These are phyloP conservation scores for Hemileia vastatrix DNA, from an alignment of 1,284 basidiomycete genomes.

Conservation along the genomic window DNA sequence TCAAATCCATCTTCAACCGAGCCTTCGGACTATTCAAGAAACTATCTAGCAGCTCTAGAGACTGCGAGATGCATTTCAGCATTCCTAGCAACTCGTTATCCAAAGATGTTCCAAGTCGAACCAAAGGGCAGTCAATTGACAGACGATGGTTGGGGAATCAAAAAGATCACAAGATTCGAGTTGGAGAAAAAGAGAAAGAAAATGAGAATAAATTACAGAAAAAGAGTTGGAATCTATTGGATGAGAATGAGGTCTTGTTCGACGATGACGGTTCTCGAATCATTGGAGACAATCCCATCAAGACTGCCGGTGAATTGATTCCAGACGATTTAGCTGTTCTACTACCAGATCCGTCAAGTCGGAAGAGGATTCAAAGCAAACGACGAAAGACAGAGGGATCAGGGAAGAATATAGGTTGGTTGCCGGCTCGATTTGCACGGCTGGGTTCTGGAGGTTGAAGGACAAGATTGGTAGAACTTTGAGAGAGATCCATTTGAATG, in stretches of 20 bases:
- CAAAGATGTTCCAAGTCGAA: constrained; percentile 16
- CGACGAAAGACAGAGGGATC: constrained; percentile 52
- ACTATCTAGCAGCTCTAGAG: too few species aligned
- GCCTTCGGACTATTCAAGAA: too few species aligned
- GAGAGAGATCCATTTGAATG: constrained; percentile 61
- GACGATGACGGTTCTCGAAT: constrained; percentile 53
- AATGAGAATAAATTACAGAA: constrained; percentile 23
- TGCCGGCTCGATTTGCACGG: constrained; percentile 58
- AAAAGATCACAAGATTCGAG: too few species aligned
- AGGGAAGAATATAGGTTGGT: constrained; percentile 52
- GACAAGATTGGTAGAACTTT: constrained; percentile 65
- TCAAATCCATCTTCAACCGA: too few species aligned
- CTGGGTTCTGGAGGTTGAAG: constrained; percentile 64
- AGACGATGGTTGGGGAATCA: too few species aligned
- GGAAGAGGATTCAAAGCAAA: constrained; percentile 59
- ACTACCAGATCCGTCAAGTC: constrained; percentile 36
- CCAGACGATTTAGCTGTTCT: constrained; percentile 68
- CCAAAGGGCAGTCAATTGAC: too few species aligned
- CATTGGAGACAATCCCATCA: constrained; percentile 54
- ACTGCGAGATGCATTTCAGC: too few species aligned
- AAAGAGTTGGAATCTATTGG: constrained; percentile 17
- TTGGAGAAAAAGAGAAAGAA: constrained; percentile 51
- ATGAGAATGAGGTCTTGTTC: constrained; percentile 51
- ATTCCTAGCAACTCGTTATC: constrained; percentile 24
- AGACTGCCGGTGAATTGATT: constrained; percentile 53